These are phyloP conservation scores for Stellera chamaejasme DNA, from an alignment of 345 rosid genomes.

Conservation along the genomic window DNA sequence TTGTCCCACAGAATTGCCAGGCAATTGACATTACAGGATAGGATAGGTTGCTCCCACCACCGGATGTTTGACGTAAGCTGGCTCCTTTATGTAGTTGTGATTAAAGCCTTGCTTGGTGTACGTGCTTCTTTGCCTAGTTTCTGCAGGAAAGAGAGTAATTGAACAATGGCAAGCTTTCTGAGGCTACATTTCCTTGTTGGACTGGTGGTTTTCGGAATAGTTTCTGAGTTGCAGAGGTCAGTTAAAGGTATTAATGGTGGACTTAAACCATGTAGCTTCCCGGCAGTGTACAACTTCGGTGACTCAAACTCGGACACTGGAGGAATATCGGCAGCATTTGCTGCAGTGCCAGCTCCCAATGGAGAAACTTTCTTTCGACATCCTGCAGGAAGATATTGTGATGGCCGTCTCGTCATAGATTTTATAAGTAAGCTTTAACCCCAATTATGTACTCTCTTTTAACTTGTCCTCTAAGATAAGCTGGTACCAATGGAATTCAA, in stretches of 20 bases:
- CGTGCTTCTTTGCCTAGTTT: too few relatives aligned
- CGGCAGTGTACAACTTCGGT: constrained; percentile 65
- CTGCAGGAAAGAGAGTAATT: too few relatives aligned
- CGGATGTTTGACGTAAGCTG: too few relatives aligned
- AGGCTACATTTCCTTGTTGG: constrained; percentile 12
- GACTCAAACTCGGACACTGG: constrained; percentile 81
- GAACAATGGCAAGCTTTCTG: constrained; percentile 12
- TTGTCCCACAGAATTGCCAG: too few relatives aligned
- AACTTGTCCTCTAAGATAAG: too few relatives aligned
- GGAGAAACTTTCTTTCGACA: constrained; percentile 70
- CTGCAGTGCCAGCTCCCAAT: constrained; percentile 43
- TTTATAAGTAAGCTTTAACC: constrained; percentile 30
- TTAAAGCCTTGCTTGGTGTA: too few relatives aligned
- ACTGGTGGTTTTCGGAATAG: constrained; percentile 19
- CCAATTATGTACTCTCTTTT: too few relatives aligned
- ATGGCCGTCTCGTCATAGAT: constrained; percentile 67
- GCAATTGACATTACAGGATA: too few relatives aligned
- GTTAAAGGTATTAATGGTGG: not conserved
- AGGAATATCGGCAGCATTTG: constrained; percentile 43
- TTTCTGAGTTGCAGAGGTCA: not conserved
- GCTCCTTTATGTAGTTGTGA: too few relatives aligned
- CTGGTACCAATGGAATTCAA: too few relatives aligned
- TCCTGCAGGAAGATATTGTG: constrained; percentile 57
- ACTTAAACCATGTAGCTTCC: constrained; percentile 24
- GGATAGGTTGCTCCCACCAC: too few relatives aligned